A percentile compares a stretch with the other conserved stretches of the same genome.
Evolutionary conservation across 1,139 yeast genomes (phyloP).

Genomic region (Yamadazyma atlantica): DNA sequence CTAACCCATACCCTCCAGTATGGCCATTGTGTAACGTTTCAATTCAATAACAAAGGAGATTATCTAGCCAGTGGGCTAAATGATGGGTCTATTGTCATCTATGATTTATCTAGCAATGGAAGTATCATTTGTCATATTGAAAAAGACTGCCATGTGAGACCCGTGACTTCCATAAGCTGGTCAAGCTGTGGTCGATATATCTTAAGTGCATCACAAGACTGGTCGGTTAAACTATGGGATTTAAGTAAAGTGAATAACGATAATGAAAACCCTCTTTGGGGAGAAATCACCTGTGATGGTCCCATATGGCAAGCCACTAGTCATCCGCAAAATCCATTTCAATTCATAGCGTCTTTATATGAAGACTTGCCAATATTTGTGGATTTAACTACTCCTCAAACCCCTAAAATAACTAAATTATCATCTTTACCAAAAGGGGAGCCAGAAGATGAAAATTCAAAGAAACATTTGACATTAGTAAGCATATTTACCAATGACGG

Average conservation of each 20-base stretch:
- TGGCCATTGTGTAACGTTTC: conserved; percentile 75
- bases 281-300: conserved; percentile 57
- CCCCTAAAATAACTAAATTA: conserved; percentile 26
- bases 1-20: conserved; percentile 61
- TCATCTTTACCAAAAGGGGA: conserved; percentile 24
- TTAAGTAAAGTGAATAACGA: conserved; percentile 35
- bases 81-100: conserved; percentile 76
- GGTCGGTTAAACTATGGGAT: conserved; percentile 86
- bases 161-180: conserved; percentile 81
- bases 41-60: conserved; percentile 77
- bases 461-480: conserved; percentile 32
- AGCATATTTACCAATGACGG: conserved; percentile 45
- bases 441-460: conserved; percentile 6
- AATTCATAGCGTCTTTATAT: conserved; percentile 47
- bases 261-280: conserved; percentile 28
- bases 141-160: conserved; percentile 63
- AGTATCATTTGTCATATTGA: conserved; percentile 55
- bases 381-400: conserved; percentile 38
- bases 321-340: conserved; percentile 49
- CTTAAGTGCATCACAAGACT: conserved; percentile 78
- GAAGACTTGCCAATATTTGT: conserved; percentile 59
- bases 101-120: conserved; percentile 63
- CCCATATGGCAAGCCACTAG: conserved; percentile 71
- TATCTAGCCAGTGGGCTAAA: conserved; percentile 84
- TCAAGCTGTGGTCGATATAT: conserved; percentile 69